Base-by-base conservation (phyloP, 139 green algal genomes). In the Chlamydomonas sphaeroides region DNA sequence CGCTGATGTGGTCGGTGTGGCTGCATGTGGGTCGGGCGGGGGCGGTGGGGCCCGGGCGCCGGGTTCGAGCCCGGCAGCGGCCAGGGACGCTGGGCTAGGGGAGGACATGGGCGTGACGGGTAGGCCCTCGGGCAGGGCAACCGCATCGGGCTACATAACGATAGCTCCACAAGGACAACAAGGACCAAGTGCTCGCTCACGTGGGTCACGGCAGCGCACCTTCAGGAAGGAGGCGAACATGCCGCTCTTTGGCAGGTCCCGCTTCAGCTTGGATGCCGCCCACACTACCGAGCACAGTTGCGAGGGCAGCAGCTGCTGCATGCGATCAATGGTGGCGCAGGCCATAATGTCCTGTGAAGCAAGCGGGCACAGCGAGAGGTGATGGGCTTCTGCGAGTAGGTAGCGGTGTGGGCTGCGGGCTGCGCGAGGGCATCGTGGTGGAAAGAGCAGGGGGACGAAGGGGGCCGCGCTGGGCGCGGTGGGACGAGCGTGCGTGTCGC, bases 221-320 rank as follows among this genome's bases (percentile, higher is more conserved):
- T 82, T 82, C 32, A 82, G 41, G 75, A 82, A 82, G 3, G 75
- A 72, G 32, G 65, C 63, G 62, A 82, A 72, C 75, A 82, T 82
- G 21, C 75, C 75, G 25, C 33, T 57, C 32, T 72, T 41, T 0
- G n/a, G 21, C 23, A 65, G 14, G n/a, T 65, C 62, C 32, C 59
- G 59, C 33, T 82, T 82, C 3, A 82, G 75, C 61, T 72, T 72
- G 0, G 75, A 72, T 0, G 75, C 62, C 2, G 61, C 75, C 75
- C 75, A 82, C 0, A 72, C 38, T 42, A 82, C 32, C 32, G 62
- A 73, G 62, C 75, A 82, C 21, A 82, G 42, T 7, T 63, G 3
- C 42, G 26, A 8, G 42, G 23, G 23, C 6, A 45, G 26, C 11
- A 72, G 39, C 33, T 38, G 42, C n/a, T 72, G 42, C 62, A 82